Evolutionary conservation across 2,329 filamentous ascomycete species (phyloP), one percentile per base, ranked within the genome.

Genomic region (Aspergillus ochraceoroseus): DNA sequence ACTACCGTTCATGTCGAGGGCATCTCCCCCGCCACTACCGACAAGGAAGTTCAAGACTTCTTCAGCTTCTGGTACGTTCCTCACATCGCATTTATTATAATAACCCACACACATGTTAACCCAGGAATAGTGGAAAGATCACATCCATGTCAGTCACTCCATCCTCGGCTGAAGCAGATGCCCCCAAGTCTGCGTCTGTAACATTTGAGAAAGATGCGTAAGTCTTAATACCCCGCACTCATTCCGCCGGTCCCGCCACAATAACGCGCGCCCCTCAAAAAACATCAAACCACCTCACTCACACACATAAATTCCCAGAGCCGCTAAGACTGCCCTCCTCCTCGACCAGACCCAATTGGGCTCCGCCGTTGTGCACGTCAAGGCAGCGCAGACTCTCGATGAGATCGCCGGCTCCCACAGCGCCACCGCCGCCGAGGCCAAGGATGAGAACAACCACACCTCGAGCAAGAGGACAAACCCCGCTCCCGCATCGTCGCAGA

Each of bases 341-440:
- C 82, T 98, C 51, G 90, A 96, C 72, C 94, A 95, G 75, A 98
- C 92, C 38, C 85, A 94, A 69, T 84, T 98, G 35, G 89, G 89
- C 49, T 67, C 74, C 33, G 73, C 76, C 42, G 71, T 83, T 44
- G 87, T 89, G 53, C 81, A 92, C 60, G 94, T 98, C 62, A 75
- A 79, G 42, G 78, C 88, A 33, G 77, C 82, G 29, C 77, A 80
- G 50, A 77, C 77, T 35, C 73, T 83, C 49, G 82, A 81, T 51
- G 75, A 85, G 42, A 69, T 78, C 36, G 71, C 74, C 37, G 76
- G 77, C 35, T 74, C 76, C 32, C 79, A 84, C 51, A 70, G 72
- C 39, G 70, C 77, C 32, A 72, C 74, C 46, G 73, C 71, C 45
- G 71, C 74, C 44, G 66, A 71, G 26, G 61, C 64, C 37, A 75